Base-by-base conservation (phyloP, 495 filamentous ascomycete genomes). In the Chlorociboria aeruginascens region DNA sequence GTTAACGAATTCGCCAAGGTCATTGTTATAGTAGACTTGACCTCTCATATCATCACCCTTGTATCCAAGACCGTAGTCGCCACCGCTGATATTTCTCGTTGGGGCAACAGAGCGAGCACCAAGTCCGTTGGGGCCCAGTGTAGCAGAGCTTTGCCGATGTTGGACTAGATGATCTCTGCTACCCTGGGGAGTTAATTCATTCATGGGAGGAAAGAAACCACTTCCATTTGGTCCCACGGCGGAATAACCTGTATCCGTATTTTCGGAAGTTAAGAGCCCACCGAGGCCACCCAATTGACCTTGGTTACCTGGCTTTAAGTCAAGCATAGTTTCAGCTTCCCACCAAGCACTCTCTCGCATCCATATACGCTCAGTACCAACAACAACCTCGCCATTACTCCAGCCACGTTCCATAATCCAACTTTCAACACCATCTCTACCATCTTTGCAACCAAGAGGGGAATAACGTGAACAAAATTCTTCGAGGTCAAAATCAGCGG, bases 301-400 rank as follows among this genome's bases (percentile, higher is more conserved):
- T 35, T 58, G 51, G 30, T 72, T 64, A 17, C 63, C 60, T 0
- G 85, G 80, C 63, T 93, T 94, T 48, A 96, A 65, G 60, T 98
- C 92, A 28, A 97, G 79, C 85, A 95, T 95, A 49, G 78, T 85
- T 64, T 98, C 92, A 9, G 89, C 89, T 64, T 97, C 93, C 89
- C 92, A 95, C 92, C 92, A 98, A 8, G 88, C 81, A 41, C 69
- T 77, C 61, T 98, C 92, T 36, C 92, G 74, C 72, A 96, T 89
- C 92, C 92, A 98, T 33, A 98, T 82, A 6, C 92, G 80, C 62
- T 95, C 85, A 33, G 79, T 76, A 45, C 92, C 92, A 36, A 98
- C 71, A 16, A 93, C 77, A 2, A 96, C 90, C 60, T 97, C 93
- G 28, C 92, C 92, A 57, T 98, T 97, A 64, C 86, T 95, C 92